Evolutionary conservation across 805 yeast genomes (phyloP).

Genomic region (Metschnikowia sp.): DNA sequence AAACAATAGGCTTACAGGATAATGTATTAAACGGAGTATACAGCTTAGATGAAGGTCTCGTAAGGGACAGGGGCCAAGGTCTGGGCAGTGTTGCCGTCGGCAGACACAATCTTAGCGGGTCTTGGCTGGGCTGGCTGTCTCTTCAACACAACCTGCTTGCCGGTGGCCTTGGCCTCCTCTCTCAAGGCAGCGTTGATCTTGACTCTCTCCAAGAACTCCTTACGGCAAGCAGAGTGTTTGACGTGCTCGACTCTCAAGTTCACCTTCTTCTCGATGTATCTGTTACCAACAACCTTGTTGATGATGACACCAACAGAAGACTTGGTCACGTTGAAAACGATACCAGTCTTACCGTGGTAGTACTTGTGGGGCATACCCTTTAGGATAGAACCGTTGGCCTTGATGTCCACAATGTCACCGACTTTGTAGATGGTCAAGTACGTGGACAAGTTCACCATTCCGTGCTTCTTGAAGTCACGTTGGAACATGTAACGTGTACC

Average conservation of each 20-base stretch:
- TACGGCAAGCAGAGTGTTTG: constrained; percentile 99
- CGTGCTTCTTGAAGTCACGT: constrained; percentile 99
- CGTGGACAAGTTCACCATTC: constrained; percentile 89
- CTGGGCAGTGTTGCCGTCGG: constrained; percentile 84
- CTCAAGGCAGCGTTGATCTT: constrained; percentile 92
- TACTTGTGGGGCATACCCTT: constrained; percentile 99
- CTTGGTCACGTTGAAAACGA: constrained; percentile 98
- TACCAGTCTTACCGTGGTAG: constrained; percentile 99
- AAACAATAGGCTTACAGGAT: too few species aligned
- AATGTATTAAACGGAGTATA: constrained; percentile 12
- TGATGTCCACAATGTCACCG: constrained; percentile 99
- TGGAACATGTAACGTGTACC: constrained; percentile 99
- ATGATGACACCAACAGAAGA: constrained; percentile 96
- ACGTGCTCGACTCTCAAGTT: constrained; percentile 98
- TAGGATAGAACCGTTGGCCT: constrained; percentile 98
- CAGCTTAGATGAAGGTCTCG: constrained; percentile 94
- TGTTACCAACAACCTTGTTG: constrained; percentile 98
- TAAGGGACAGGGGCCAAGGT: constrained; percentile 98
- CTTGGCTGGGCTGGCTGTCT: constrained; percentile 99
- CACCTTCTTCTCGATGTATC: constrained; percentile 98
- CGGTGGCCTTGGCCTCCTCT: constrained; percentile 92
- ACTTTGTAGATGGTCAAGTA: constrained; percentile 98
- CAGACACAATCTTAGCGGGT: constrained; percentile 79
- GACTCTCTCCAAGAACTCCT: constrained; percentile 98
- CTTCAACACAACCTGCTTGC: constrained; percentile 88